Base-by-base conservation (phyloP, 305 asterid genomes). In the Fraxinus velutina region DNA sequence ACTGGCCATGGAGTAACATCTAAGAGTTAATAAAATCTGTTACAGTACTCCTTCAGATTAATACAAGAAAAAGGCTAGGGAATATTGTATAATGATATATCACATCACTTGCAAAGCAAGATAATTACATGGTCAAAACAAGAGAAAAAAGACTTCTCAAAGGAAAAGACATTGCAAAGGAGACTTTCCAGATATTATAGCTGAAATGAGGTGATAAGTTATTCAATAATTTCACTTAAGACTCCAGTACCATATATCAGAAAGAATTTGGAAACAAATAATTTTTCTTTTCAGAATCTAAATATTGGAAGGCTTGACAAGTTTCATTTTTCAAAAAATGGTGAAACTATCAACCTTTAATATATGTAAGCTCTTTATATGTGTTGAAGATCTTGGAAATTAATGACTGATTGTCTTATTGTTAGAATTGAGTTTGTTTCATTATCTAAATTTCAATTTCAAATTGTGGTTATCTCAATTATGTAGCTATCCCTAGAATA, bases 31-130 rank as follows among this genome's bases (percentile, higher is more conserved):
- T 21, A 42, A 2, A 70, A 70, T 76, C 74, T 50, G 22, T 12
- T 29, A 50, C 7, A 15, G 50, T 62, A 34, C 50, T 39, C 24
- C 70, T 57, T 62, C 81, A 7, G 21, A 80, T 39, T 32, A 22
- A 71, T 64, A 77, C 17, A 42, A 57, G 75, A 80, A 84, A 71
- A 60, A 72, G 32, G 10, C 39, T 47, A 57, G 64, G 47, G 34
- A 2, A 39, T 75, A 75, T 22, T 6, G 30, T 21, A 60, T 7
- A 60, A 60, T 17, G 70, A 60, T 19, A 55, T 4, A 55, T 19
- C 27, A 55, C 66, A 57, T 19, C 68, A 57, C 68, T 57, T 19
- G 68, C 24, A 19, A 57, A 57, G 68, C 13, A 47, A 15, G 60
- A 60, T 60, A 8, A 22, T 60, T 60, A 60, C 71, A 19, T 21